Base-by-base conservation (phyloP, 257 asterid species). In the Lycium barbarum region DNA sequence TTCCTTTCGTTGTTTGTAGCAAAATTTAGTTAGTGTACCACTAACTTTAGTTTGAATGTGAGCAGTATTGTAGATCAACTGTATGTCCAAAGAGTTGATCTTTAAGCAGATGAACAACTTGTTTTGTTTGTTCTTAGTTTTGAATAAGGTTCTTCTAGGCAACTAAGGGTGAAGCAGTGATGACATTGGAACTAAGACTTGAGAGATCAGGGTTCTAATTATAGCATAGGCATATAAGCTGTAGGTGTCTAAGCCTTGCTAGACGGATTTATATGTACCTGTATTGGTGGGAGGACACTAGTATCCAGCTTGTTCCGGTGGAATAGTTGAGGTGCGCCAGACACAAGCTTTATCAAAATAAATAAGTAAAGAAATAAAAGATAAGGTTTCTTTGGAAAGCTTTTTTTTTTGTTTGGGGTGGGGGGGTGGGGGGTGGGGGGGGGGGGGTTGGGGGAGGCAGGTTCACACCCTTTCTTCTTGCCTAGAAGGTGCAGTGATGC, bases 71-170 rank as follows among this genome's bases (percentile, higher is more conserved):
- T 4, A 10, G 57, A 72, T 43, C 57, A 72, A 43, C 10, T 18
- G 38, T 72, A 72, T 5, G 2, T 6, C 18, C 18, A 72, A n/a
- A 72, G 18, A 43, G 57, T 72, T 18, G 10, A 72, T 72, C 36
- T n/a, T 72, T 72, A 45, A 45, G 57, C 80, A 72, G 43, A 72
- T 13, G 80, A 18, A n/a, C 53, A 38, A 9, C 58, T 2, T 72
- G 18, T 1, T 72, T 72, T 72, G n/a, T 72, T 72, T 57, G 18
- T 72, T 72, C 57, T n/a, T 72, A 72, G 43, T 72, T 70, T 70
- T 9, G 15, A 70, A 38, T 70, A 1, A 15, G 26, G 54, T 14
- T 70, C 13, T 20, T 20, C 18, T 26, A 1, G 43, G 43, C 17
- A 26, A 65, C 38, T 12, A 65, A 26, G 18, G 43, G 43, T 26